Evolutionary conservation across 2,329 filamentous ascomycete genomes (phyloP).

Genomic region (Ophiocordyceps australis): DNA sequence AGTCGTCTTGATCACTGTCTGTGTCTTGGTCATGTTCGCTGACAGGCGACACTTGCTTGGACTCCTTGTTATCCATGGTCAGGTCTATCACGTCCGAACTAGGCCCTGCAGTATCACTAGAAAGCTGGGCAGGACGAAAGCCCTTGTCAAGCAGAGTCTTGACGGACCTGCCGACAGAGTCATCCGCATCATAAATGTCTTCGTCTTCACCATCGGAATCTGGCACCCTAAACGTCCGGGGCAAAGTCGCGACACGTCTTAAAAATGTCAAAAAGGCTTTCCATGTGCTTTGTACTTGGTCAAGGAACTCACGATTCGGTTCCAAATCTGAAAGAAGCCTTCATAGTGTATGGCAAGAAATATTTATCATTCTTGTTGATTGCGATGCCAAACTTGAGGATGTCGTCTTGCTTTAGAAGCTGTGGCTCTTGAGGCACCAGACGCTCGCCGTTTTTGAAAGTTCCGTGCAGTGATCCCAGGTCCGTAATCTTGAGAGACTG

Average conservation of each 20-base stretch:
- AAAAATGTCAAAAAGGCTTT: no score
- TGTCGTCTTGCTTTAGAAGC: conserved; percentile 10
- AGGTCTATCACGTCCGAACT: conserved; percentile 6
- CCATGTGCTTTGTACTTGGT: no score
- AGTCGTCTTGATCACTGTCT: no score
- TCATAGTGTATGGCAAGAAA: conserved; percentile 19
- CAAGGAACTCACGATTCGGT: conserved; percentile 5
- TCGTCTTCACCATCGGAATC: conserved; percentile 20
- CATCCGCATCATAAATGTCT: conserved; percentile 9
- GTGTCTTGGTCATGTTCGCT: no score
- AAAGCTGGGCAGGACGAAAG: conserved; percentile 8
- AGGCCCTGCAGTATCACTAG: conserved; percentile 1
- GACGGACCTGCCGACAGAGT: conserved; percentile 8
- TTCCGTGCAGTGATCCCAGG: conserved; percentile 32
- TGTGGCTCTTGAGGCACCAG: conserved; percentile 5
- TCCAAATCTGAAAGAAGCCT: conserved; percentile 13
- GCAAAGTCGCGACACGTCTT: conserved; percentile 8
- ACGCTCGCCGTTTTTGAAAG: conserved; percentile 20
- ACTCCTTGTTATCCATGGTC: conserved; percentile 7
- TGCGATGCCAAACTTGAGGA: conserved; percentile 15
- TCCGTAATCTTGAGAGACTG: conserved; percentile 28
- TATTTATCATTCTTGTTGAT: conserved; percentile 14
- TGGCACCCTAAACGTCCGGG: conserved; percentile 20
- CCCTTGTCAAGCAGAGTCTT: conserved; percentile 10
- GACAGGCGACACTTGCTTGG: no score